A percentile compares a stretch with the other conserved stretches of the same genome.
Conservation (phyloP, 2,329 filamentous ascomycete genomes). For the Lachnellula arida region DNA sequence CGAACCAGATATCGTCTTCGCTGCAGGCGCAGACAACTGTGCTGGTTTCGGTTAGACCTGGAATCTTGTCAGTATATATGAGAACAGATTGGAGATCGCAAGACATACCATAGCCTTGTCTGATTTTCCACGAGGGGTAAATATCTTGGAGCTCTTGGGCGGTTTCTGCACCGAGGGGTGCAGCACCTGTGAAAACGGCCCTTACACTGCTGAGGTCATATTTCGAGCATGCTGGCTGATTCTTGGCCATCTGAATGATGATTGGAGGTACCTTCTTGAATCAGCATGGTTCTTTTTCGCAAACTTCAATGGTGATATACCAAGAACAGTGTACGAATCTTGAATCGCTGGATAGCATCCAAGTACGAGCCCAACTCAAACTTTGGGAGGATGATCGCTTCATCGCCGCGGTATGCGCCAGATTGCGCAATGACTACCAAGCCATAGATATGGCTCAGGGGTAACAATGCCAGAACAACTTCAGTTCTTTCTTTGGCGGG, state of each 20-base stretch:
- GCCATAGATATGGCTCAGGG: slow-evolving; percentile 82
- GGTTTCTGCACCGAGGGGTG: slow-evolving; percentile 71
- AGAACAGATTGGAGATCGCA: too few relatives aligned
- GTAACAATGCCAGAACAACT: slow-evolving; percentile 63
- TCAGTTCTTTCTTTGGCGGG: slow-evolving; percentile 28
- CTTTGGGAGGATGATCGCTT: slow-evolving; percentile 66
- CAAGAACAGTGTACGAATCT: slow-evolving; percentile 62
- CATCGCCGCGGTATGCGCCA: slow-evolving; percentile 66
- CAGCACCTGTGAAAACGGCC: slow-evolving; percentile 68
- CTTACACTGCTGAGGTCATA: slow-evolving; percentile 68
- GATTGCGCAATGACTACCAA: slow-evolving; percentile 66
- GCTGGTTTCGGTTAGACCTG: slow-evolving; percentile 70
- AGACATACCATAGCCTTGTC: slow-evolving; percentile 64
- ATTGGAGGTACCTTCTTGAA: slow-evolving; percentile 72
- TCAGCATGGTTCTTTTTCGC: slow-evolving; percentile 64
- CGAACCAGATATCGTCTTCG: slow-evolving; percentile 61
- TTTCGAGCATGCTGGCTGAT: slow-evolving; percentile 50
- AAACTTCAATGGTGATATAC: slow-evolving; percentile 48
- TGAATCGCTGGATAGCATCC: slow-evolving; percentile 60
- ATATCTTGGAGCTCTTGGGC: slow-evolving; percentile 49
- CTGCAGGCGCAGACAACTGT: slow-evolving; percentile 62
- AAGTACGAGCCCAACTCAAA: slow-evolving; percentile 69
- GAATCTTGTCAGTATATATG: neutral
- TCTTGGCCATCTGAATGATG: slow-evolving; percentile 70
- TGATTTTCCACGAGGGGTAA: slow-evolving; percentile 38